These are phyloP conservation scores for Hexamita inflata DNA, from an alignment of 208 protist species.

Conservation along the genomic window DNA sequence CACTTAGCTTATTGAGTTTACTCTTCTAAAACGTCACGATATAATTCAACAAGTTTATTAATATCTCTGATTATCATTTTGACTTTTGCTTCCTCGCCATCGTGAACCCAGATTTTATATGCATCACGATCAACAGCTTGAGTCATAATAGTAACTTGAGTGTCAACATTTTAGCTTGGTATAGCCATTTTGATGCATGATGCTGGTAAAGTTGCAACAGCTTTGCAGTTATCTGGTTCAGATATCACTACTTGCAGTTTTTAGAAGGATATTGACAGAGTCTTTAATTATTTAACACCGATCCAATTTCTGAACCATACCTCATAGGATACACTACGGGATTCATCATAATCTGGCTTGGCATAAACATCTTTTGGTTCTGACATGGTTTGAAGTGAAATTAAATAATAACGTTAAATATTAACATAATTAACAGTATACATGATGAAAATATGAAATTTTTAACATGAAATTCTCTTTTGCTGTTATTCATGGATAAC, in stretches of 20 bases:
- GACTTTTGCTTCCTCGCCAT: background rate
- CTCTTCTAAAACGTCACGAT: slow-evolving; percentile 4
- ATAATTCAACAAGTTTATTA: slow-evolving; percentile 14
- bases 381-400: background rate
- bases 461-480: background rate
- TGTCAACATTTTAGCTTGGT: background rate
- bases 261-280: background rate
- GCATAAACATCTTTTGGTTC: slow-evolving; percentile 1
- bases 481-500: no score
- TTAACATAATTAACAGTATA: background rate
- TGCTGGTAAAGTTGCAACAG: slow-evolving; percentile 4
- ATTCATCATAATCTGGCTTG: slow-evolving; percentile 20
- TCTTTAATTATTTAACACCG: background rate
- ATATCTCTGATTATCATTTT: slow-evolving; percentile 20
- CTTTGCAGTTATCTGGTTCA: slow-evolving; percentile 10
- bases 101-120: slow-evolving; percentile 21
- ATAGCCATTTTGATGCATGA: background rate
- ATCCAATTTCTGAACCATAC: slow-evolving; percentile 2
- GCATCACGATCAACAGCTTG: background rate
- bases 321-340: background rate
- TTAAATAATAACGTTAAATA: background rate
- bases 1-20: no score
- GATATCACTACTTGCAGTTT: background rate
- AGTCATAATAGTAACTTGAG: slow-evolving; percentile 11
- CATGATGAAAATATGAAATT: background rate